These are phyloP conservation scores for Boeremia exigua DNA, from an alignment of 2,329 filamentous ascomycete species.

Conservation along the genomic window DNA sequence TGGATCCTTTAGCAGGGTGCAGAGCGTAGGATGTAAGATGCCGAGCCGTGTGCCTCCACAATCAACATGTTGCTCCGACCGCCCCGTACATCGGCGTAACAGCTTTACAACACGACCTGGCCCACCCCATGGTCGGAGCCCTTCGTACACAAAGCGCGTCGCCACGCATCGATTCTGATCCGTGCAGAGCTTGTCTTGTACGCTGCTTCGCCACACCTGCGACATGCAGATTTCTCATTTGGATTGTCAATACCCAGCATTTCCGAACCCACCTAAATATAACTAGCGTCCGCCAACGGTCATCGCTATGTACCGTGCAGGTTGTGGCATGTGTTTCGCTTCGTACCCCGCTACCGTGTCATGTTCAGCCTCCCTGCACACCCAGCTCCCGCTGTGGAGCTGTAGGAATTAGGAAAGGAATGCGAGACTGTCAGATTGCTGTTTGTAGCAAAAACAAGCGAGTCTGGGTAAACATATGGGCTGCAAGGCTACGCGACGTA, in stretches of 20 bases:
- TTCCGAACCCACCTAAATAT: slow-evolving; percentile 12
- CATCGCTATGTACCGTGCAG: slow-evolving; percentile 15
- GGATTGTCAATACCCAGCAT: slow-evolving; percentile 4
- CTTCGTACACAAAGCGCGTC: neutral
- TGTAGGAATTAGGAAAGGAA: slow-evolving; percentile 9
- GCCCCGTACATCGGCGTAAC: slow-evolving; percentile 1
- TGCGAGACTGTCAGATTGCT: slow-evolving; percentile 5
- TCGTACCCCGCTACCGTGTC: slow-evolving; percentile 25
- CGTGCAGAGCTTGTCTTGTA: neutral
- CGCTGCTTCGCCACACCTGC: neutral
- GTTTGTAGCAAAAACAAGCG: slow-evolving; percentile 13
- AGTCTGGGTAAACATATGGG: neutral
- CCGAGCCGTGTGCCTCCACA: slow-evolving; percentile 10
- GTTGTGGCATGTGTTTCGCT: slow-evolving; percentile 22
- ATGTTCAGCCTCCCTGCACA: slow-evolving; percentile 18
- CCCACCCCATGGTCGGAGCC: neutral
- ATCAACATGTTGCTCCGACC: slow-evolving; percentile 11
- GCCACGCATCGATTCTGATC: neutral
- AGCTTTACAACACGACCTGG: neutral
- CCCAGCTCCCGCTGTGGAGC: slow-evolving; percentile 14
- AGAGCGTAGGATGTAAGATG: slow-evolving; percentile 4
- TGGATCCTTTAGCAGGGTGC: slow-evolving; percentile 5
- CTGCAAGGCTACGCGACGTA: neutral
- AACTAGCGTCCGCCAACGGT: slow-evolving; percentile 28
- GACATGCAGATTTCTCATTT: slow-evolving; percentile 1